Evolutionary conservation across 305 asterid species (phyloP).

Genomic region (Salvia sclarea): DNA sequence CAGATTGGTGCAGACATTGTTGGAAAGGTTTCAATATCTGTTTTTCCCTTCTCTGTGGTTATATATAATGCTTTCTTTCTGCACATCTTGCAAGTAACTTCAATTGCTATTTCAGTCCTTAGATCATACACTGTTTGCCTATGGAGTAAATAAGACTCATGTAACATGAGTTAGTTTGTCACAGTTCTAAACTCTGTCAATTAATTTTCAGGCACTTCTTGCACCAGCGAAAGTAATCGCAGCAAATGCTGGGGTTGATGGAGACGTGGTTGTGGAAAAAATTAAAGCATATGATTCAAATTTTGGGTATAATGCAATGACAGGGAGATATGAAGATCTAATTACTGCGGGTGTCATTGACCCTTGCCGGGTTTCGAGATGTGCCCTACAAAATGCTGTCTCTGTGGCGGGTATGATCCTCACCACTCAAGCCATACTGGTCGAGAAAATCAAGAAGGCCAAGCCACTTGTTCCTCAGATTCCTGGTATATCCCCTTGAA

Average conservation of each 20-base stretch:
- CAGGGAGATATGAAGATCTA: constrained; percentile 74
- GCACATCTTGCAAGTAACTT: background rate
- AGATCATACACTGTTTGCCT: background rate
- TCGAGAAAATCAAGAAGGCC: constrained; percentile 60
- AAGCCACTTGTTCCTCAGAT: constrained; percentile 66
- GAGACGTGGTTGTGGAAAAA: constrained; percentile 69
- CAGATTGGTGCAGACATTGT: constrained; percentile 87
- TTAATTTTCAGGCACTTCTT: constrained; percentile 82
- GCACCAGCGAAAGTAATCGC: constrained; percentile 87
- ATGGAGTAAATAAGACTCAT: constrained; percentile 1
- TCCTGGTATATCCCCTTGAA: constrained; percentile 80
- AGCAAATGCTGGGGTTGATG: constrained; percentile 87
- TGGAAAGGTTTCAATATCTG: constrained; percentile 57
- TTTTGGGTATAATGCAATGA: constrained; percentile 83
- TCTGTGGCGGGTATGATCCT: constrained; percentile 86
- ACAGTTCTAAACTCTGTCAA: background rate
- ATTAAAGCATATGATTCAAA: constrained; percentile 51
- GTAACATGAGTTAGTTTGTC: background rate
- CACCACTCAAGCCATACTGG: constrained; percentile 88
- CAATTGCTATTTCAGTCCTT: background rate
- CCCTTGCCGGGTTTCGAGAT: constrained; percentile 74
- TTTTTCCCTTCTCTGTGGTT: constrained; percentile 1
- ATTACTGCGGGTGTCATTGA: constrained; percentile 83
- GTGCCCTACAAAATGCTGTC: constrained; percentile 87
- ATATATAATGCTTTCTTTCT: background rate